phyloP scores from a whole-genome alignment of 257 asterid species.

The Solanum peruvianum region DNA sequence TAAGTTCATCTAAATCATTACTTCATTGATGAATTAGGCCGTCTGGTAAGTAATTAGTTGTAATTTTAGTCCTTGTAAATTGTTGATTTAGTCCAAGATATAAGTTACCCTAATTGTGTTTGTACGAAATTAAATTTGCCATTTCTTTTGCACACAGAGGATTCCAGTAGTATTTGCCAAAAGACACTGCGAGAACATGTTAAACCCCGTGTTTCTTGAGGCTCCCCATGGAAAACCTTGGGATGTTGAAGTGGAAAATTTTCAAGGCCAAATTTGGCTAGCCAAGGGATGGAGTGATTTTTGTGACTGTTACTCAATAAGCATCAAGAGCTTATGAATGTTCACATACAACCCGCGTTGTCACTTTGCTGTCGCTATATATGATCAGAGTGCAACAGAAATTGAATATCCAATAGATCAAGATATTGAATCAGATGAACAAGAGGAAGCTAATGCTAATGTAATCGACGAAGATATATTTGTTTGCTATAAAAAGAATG shows the following conservation, averaged over 20 bases:
- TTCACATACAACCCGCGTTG: background rate
- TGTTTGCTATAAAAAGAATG: too few species aligned
- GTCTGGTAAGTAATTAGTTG: too few species aligned
- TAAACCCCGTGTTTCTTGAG: constrained; percentile 8
- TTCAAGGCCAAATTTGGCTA: constrained; percentile 12
- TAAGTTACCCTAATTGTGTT: background rate
- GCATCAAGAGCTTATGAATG: background rate
- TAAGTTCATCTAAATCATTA: too few species aligned
- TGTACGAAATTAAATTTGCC: background rate
- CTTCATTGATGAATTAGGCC: too few species aligned
- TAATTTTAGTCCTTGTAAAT: too few species aligned
- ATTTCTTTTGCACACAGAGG: constrained; percentile 3
- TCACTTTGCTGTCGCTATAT: background rate
- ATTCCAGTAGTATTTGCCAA: constrained; percentile 13
- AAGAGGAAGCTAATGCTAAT: too few species aligned
- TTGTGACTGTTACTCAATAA: background rate
- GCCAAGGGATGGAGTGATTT: constrained; percentile 12
- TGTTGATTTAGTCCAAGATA: too few species aligned
- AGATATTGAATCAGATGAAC: background rate
- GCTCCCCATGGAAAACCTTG: constrained; percentile 13
- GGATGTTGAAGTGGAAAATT: constrained; percentile 11
- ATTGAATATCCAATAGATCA: background rate
- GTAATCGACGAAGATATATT: too few species aligned
- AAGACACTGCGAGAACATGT: constrained; percentile 7
- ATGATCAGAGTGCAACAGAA: background rate